phyloP scores from a whole-genome alignment of 169 alveolate genomes.

The Eimeria acervulina region DNA sequence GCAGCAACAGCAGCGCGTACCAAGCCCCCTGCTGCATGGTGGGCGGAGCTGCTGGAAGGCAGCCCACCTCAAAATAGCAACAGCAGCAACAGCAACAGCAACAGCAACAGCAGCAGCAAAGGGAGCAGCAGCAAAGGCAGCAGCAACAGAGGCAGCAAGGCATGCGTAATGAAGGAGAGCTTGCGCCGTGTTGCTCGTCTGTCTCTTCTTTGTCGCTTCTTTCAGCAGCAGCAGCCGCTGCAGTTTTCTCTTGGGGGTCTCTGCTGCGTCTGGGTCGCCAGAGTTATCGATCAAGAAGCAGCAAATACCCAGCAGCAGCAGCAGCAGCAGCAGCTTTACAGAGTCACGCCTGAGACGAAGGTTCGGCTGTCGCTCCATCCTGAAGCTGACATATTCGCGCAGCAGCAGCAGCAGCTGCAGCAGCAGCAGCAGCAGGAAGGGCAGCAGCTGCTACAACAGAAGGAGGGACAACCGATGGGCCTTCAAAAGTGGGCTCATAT shows the following conservation, averaged over 20 bases:
- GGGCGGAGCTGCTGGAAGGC: background rate
- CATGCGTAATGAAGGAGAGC: background rate
- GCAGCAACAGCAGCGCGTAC: background rate
- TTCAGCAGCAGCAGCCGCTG: too few species aligned
- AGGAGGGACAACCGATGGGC: too few species aligned
- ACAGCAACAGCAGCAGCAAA: background rate
- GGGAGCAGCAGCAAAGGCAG: constrained; percentile 16
- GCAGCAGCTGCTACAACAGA: too few species aligned
- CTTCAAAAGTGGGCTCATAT: too few species aligned
- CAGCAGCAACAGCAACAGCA: background rate
- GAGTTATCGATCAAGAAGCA: background rate
- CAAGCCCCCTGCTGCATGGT: constrained; percentile 20
- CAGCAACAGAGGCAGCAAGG: constrained; percentile 26
- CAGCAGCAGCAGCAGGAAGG: too few species aligned
- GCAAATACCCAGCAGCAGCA: background rate
- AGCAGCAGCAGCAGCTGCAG: too few species aligned
- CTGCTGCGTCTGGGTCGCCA: background rate
- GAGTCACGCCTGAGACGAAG: constrained; percentile 13
- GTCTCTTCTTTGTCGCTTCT: constrained; percentile 1
- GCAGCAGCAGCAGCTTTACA: constrained; percentile 20
- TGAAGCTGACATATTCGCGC: background rate
- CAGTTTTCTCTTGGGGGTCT: background rate
- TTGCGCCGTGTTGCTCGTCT: background rate
- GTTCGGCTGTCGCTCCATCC: constrained; percentile 37
- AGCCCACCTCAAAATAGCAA: background rate